Conservation (phyloP, 2,329 filamentous ascomycete genomes). For the Fusarium circinatum region DNA sequence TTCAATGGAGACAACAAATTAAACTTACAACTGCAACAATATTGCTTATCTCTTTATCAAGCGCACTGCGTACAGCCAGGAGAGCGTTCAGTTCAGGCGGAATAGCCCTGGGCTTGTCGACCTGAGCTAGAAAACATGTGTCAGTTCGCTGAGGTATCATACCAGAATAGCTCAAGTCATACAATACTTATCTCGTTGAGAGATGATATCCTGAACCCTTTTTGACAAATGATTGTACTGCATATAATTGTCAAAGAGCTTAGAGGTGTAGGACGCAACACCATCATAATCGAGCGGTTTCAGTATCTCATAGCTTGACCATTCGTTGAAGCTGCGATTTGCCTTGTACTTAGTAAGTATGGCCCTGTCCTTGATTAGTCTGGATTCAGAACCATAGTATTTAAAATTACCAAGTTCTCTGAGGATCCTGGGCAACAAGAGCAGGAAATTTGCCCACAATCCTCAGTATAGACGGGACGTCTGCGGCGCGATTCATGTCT, state of each 20-base stretch:
- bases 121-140: background rate
- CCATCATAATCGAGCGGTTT: background rate
- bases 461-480: background rate
- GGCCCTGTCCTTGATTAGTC: background rate
- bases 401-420: background rate
- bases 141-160: background rate
- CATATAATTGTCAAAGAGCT: conserved; percentile 21
- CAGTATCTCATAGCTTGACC: background rate
- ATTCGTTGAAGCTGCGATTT: background rate
- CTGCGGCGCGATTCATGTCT: background rate
- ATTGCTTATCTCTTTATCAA: background rate
- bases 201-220: background rate
- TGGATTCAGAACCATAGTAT: fast-evolving
- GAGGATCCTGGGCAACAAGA: background rate
- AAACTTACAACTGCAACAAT: background rate
- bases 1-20: fast-evolving
- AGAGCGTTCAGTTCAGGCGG: background rate
- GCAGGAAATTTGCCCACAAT: background rate
- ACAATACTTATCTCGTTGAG: background rate
- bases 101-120: background rate
- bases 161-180: background rate
- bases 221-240: conserved; percentile 10
- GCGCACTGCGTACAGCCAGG: background rate
- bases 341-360: conserved; percentile 22
- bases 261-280: background rate